Conservation (phyloP, 495 filamentous ascomycete species). For the Penicillium taxi region DNA sequence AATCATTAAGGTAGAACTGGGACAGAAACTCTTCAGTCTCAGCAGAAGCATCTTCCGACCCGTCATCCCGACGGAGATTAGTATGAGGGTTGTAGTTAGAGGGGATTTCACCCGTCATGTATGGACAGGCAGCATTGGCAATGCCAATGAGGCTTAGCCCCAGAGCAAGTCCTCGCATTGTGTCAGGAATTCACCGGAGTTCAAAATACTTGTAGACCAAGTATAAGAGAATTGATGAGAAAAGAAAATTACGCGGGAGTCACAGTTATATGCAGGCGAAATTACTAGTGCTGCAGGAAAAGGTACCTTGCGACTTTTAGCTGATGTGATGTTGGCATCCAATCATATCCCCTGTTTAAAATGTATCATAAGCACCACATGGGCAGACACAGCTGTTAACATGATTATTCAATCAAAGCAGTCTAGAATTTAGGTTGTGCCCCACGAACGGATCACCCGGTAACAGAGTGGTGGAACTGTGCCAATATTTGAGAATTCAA, state of each 20-base stretch:
- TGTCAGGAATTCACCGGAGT: no score
- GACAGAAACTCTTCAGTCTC: constrained; percentile 45
- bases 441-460: no score
- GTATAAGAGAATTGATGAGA: no score
- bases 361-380: not conserved
- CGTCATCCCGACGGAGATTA: constrained; percentile 21
- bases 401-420: constrained; percentile 11
- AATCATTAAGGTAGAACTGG: constrained; percentile 57
- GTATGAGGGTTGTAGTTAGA: constrained; percentile 7
- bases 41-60: constrained; percentile 24
- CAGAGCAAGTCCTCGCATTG: no score
- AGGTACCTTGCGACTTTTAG: no score
- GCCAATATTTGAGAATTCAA: no score
- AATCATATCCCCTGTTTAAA: no score
- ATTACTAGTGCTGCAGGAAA: not conserved
- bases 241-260: no score
- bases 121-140: constrained; percentile 37
- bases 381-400: not conserved
- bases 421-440: constrained; percentile 9
- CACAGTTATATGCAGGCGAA: not conserved
- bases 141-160: constrained; percentile 27
- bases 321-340: no score
- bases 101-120: constrained; percentile 28
- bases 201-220: no score
- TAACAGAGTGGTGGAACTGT: no score